phyloP scores from a whole-genome alignment of 2,329 filamentous ascomycete species.

The Chaetomium globosum region DNA sequence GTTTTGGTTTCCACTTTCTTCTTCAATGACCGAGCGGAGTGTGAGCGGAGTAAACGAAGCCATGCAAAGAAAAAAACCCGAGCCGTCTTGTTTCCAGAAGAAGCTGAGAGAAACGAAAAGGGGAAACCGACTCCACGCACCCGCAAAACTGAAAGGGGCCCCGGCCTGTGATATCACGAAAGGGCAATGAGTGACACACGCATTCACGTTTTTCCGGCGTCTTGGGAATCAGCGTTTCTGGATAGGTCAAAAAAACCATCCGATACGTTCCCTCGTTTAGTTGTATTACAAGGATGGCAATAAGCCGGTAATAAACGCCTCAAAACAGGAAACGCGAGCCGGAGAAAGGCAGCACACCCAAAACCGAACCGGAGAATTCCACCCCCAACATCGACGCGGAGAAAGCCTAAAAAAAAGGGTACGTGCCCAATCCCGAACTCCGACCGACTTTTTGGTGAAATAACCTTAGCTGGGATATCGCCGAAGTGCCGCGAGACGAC shows the following conservation, averaged over 20 bases:
- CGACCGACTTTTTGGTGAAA: neutral
- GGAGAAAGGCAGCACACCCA: neutral
- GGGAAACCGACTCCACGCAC: neutral
- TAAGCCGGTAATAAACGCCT: neutral
- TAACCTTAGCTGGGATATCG: neutral
- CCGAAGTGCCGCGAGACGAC: conserved; percentile 2
- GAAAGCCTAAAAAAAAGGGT: neutral
- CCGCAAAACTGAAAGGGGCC: conserved; percentile 1
- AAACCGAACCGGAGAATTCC: neutral
- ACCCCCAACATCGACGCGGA: neutral
- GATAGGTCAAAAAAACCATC: neutral
- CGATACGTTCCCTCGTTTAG: neutral
- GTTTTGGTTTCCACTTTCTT: conserved; percentile 9
- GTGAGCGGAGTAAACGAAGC: neutral
- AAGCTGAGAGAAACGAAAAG: neutral
- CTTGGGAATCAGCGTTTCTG: neutral
- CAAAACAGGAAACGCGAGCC: conserved; percentile 1
- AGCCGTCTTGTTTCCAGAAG: conserved; percentile 4
- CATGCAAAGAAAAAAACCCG: neutral
- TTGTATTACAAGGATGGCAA: neutral
- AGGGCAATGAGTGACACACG: conserved; percentile 14
- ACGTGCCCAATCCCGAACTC: conserved; percentile 21
- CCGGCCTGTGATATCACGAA: neutral
- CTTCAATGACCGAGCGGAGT: neutral
- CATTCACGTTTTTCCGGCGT: conserved; percentile 7